Evolutionary conservation across 163 green algal species (phyloP).

Genomic region (Volvox carteri): DNA sequence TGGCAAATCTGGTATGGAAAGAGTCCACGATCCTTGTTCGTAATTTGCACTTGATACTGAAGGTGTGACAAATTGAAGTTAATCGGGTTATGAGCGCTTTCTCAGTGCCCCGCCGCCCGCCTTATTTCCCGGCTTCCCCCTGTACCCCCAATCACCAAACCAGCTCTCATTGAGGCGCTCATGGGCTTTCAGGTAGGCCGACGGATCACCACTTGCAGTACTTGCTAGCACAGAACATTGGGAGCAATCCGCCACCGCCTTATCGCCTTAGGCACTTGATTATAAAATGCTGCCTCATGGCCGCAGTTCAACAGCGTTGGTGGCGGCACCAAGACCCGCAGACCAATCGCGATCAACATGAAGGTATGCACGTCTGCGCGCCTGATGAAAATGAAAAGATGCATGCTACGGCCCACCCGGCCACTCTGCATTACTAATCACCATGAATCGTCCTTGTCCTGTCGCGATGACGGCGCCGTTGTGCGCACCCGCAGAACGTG

Average conservation of each 20-base stretch:
- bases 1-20: slow-evolving; percentile 90
- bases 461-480: too few relatives aligned
- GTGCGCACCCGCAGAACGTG: too few relatives aligned
- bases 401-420: too few relatives aligned
- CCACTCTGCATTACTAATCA: too few relatives aligned
- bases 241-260: neutral
- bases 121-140: neutral
- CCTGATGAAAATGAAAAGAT: neutral
- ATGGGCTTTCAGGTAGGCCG: slow-evolving; percentile 81
- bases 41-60: too few relatives aligned
- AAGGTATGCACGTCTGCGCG: slow-evolving; percentile 64
- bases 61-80: too few relatives aligned
- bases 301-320: slow-evolving; percentile 97
- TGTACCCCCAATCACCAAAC: neutral
- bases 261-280: too few relatives aligned
- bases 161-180: slow-evolving; percentile 95
- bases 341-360: slow-evolving; percentile 98
- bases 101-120: neutral
- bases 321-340: slow-evolving; percentile 95
- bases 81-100: too few relatives aligned
- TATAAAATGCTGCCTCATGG: neutral
- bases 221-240: too few relatives aligned
- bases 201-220: too few relatives aligned
- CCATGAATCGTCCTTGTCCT: too few relatives aligned
- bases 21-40: too few relatives aligned